Conservation (phyloP, 768 basidiomycete genomes). For the Pleurotus eryngii region DNA sequence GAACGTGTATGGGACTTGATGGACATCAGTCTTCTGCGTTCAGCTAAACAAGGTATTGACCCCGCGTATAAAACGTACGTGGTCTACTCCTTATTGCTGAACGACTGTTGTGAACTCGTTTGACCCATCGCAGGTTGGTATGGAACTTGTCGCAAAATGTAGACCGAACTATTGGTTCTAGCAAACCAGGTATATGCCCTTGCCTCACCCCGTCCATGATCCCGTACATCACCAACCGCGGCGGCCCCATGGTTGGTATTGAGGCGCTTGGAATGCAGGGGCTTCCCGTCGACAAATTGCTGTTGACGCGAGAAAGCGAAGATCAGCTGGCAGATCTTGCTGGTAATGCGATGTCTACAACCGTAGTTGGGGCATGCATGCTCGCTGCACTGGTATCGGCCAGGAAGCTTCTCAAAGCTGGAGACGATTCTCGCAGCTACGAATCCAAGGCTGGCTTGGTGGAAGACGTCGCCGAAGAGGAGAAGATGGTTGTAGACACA, state of each 20-base stretch:
- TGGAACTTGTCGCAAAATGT: slow-evolving; percentile 99
- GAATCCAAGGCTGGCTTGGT: slow-evolving; percentile 54
- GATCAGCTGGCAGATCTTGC: slow-evolving; percentile 93
- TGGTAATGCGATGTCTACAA: slow-evolving; percentile 97
- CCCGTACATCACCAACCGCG: slow-evolving; percentile 92
- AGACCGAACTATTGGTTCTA: slow-evolving; percentile 82
- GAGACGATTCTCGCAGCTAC: slow-evolving; percentile 64
- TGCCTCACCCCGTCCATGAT: slow-evolving; percentile 98
- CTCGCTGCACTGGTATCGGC: slow-evolving; percentile 75
- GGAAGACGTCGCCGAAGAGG: slow-evolving; percentile 21
- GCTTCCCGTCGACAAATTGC: slow-evolving; percentile 85
- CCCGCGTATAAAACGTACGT: slow-evolving; percentile 86
- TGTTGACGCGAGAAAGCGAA: slow-evolving; percentile 89
- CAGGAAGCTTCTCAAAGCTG: slow-evolving; percentile 61
- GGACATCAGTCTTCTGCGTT: slow-evolving; percentile 85
- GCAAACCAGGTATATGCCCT: slow-evolving; percentile 80
- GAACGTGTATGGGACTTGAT: slow-evolving; percentile 95
- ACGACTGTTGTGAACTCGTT: neutral
- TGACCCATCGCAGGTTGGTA: slow-evolving; percentile 54
- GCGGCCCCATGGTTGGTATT: slow-evolving; percentile 91
- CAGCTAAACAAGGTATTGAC: slow-evolving; percentile 77
- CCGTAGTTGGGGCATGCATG: slow-evolving; percentile 90
- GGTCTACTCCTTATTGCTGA: neutral
- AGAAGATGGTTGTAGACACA: slow-evolving; percentile 49
- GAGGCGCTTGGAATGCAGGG: slow-evolving; percentile 95